Percentiles rank a stretch among this genome's conserved stretches.
Conservation (phyloP, 306 rosid genomes). For the Vigna mungo region DNA sequence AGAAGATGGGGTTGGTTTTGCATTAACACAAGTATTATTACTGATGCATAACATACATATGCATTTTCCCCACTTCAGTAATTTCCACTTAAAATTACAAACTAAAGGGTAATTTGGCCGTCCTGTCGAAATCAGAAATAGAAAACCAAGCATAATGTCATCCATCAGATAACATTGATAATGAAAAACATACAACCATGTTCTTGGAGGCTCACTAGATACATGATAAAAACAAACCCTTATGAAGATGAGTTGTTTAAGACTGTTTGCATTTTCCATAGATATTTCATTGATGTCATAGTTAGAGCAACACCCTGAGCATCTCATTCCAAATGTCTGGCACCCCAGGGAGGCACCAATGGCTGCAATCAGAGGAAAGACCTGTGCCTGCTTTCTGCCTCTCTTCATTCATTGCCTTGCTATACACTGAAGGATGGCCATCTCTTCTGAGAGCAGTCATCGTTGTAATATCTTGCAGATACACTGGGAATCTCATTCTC, state of each 20-base stretch:
- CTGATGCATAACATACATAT: background rate
- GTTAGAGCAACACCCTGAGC: constrained; percentile 73
- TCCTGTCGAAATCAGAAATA: constrained; percentile 35
- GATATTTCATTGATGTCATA: constrained; percentile 23
- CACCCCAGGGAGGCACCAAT: constrained; percentile 99
- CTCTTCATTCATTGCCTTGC: constrained; percentile 62
- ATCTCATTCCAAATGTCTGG: constrained; percentile 97
- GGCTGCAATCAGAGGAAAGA: constrained; percentile 95
- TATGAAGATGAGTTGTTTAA: constrained; percentile 44
- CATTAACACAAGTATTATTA: constrained; percentile 7
- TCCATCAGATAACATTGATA: constrained; percentile 39
- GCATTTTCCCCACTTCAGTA: background rate
- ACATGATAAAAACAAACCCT: constrained; percentile 39
- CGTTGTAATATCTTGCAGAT: constrained; percentile 84
- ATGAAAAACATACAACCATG: constrained; percentile 38
- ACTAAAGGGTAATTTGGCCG: constrained; percentile 30
- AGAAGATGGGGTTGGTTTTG: background rate
- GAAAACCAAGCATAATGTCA: constrained; percentile 42
- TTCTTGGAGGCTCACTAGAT: constrained; percentile 39
- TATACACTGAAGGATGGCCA: constrained; percentile 92
- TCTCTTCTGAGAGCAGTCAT: constrained; percentile 87
- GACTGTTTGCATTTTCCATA: constrained; percentile 45
- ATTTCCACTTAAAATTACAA: constrained; percentile 11
- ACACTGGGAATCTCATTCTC: constrained; percentile 88
- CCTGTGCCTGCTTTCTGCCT: constrained; percentile 58